Evolutionary conservation across 2,329 filamentous ascomycete genomes (phyloP).

Genomic region (Fusarium continuum): DNA sequence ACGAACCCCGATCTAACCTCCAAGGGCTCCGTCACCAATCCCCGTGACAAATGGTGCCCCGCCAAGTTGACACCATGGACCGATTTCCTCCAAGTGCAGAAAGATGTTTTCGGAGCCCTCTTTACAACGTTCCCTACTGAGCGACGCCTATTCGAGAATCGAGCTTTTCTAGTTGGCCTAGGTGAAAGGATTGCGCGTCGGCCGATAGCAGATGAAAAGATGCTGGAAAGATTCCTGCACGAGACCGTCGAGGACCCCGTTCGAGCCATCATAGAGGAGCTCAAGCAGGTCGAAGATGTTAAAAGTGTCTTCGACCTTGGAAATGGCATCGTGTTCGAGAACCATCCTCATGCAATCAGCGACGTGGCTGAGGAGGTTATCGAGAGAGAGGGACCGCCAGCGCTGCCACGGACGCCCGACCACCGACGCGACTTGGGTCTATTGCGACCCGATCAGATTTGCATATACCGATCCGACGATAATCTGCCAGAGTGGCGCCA

Average conservation of each 20-base stretch:
- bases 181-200: not conserved
- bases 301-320: conserved; percentile 39
- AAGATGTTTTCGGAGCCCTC: not conserved
- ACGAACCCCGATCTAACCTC: not conserved
- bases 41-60: not conserved
- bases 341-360: conserved; percentile 42
- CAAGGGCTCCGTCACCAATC: not conserved
- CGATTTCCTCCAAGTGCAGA: not conserved
- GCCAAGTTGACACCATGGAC: not conserved
- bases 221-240: conserved; percentile 45
- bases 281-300: conserved; percentile 37
- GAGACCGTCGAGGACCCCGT: conserved; percentile 46
- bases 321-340: conserved; percentile 47
- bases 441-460: conserved; percentile 49
- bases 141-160: not conserved
- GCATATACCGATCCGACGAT: conserved; percentile 20
- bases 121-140: not conserved
- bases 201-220: conserved; percentile 37
- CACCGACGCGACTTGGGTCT: conserved; percentile 15
- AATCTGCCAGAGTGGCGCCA: not conserved
- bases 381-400: conserved; percentile 17
- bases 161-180: not conserved
- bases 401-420: conserved; percentile 33
- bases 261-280: conserved; percentile 42
- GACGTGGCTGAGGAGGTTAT: conserved; percentile 44